Evolutionary conservation across 768 basidiomycete genomes (phyloP).

Genomic region (Cubamyces lactineus): DNA sequence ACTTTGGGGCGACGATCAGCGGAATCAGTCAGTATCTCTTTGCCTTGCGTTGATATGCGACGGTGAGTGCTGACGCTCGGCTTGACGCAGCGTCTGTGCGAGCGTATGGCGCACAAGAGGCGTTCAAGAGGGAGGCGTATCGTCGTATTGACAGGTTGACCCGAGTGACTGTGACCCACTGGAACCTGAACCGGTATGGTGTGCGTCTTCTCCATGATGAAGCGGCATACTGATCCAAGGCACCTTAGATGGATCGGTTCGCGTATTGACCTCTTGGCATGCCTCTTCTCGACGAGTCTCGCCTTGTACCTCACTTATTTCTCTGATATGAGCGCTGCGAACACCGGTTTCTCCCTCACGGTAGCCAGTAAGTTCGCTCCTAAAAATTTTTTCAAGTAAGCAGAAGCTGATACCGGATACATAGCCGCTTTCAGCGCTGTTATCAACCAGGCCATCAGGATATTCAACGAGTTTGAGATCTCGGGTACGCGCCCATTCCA

Average conservation of each 20-base stretch:
- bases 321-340: conserved; percentile 40
- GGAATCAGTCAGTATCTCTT: conserved; percentile 46
- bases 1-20: conserved; percentile 59
- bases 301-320: conserved; percentile 59
- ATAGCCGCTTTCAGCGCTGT: conserved; percentile 30
- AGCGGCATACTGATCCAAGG: background rate
- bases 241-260: conserved; percentile 42
- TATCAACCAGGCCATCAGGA: conserved; percentile 40
- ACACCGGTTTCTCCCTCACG: conserved; percentile 56
- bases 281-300: conserved; percentile 54
- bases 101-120: conserved; percentile 62
- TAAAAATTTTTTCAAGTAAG: no score
- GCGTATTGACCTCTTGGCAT: conserved; percentile 61
- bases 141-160: conserved; percentile 58
- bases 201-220: background rate
- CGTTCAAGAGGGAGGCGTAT: conserved; percentile 49
- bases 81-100: conserved; percentile 53
- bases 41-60: background rate
- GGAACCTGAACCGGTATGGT: conserved; percentile 38
- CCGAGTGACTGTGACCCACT: conserved; percentile 49
- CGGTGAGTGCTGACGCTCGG: background rate
- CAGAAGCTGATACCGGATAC: background rate
- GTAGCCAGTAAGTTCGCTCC: conserved; percentile 45
- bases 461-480: conserved; percentile 50
- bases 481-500: conserved; percentile 32